Percentiles rank a stretch among this genome's conserved stretches.
These are phyloP conservation scores for Leucocoprinus sp. DNA, from an alignment of 768 basidiomycete species.

Conservation along the genomic window DNA sequence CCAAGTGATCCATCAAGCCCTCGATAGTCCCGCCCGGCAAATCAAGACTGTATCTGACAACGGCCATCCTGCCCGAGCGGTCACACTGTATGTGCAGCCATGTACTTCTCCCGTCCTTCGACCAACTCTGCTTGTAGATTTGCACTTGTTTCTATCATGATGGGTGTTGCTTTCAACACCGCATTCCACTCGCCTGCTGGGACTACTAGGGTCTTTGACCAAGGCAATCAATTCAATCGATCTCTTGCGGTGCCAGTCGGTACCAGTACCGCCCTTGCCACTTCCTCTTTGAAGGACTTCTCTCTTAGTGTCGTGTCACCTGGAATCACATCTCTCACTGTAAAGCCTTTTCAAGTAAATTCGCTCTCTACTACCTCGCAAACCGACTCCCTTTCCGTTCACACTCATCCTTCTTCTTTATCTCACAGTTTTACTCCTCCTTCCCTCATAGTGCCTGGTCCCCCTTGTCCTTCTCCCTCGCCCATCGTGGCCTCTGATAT, in stretches of 20 bases:
- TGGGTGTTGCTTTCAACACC: conserved; percentile 51
- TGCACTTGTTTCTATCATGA: conserved; percentile 60
- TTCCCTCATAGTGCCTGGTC: background rate
- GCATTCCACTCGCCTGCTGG: conserved; percentile 31
- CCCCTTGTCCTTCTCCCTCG: conserved; percentile 9
- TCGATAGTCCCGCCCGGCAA: conserved; percentile 29
- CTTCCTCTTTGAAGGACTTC: conserved; percentile 39
- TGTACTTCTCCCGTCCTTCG: conserved; percentile 12
- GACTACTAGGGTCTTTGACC: conserved; percentile 22
- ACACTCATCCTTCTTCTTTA: conserved; percentile 19
- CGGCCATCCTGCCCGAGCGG: conserved; percentile 45
- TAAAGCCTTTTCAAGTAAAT: conserved; percentile 16
- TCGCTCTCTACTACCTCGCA: conserved; percentile 16
- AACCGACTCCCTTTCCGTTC: conserved; percentile 1
- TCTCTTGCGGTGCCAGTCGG: conserved; percentile 24
- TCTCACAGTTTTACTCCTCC: conserved; percentile 3
- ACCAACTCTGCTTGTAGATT: conserved; percentile 35
- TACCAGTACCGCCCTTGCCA: conserved; percentile 23
- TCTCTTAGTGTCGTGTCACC: conserved; percentile 45
- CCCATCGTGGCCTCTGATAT: conserved; percentile 13
- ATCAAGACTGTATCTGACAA: conserved; percentile 32
- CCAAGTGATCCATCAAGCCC: conserved; percentile 38
- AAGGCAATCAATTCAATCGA: conserved; percentile 27
- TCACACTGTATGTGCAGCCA: conserved; percentile 50
- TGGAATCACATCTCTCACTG: conserved; percentile 35